Conservation (phyloP, 1,139 yeast genomes). For the Yamadazyma buinensis region DNA sequence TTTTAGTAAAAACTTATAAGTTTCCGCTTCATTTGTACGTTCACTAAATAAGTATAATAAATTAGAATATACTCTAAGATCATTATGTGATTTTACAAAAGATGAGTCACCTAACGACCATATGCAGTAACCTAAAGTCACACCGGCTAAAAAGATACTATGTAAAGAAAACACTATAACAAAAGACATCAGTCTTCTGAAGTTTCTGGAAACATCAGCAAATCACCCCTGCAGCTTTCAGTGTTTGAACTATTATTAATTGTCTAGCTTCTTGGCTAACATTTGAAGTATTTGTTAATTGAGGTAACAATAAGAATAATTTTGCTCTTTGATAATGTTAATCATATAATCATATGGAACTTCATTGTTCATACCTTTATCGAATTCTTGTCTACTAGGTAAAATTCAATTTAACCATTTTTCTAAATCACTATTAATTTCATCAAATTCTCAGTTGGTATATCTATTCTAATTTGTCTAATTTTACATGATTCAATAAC, state of each 20-base stretch:
- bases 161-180: conserved; percentile 20
- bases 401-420: conserved; percentile 7
- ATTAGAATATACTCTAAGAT: conserved; percentile 19
- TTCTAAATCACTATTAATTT: conserved; percentile 9
- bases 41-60: conserved; percentile 20
- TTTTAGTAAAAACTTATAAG: conserved; percentile 19
- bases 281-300: conserved; percentile 5
- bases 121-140: conserved; percentile 18
- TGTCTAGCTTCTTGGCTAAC: neutral
- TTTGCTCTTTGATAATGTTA: conserved; percentile 12
- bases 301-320: conserved; percentile 10
- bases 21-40: conserved; percentile 19
- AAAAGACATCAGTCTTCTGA: conserved; percentile 17
- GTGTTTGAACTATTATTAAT: conserved; percentile 11
- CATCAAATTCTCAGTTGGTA: conserved; percentile 5
- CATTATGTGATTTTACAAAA: conserved; percentile 17
- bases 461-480: conserved; percentile 16
- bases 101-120: conserved; percentile 17
- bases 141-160: conserved; percentile 20
- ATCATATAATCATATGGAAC: conserved; percentile 12
- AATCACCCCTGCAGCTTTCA: conserved; percentile 18
- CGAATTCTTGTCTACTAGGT: conserved; percentile 10
- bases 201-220: conserved; percentile 17
- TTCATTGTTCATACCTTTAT: conserved; percentile 10
- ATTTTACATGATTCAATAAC: conserved; percentile 17